These are phyloP conservation scores for Leptodontidium sp. DNA, from an alignment of 2,329 filamentous ascomycete species.

Conservation along the genomic window DNA sequence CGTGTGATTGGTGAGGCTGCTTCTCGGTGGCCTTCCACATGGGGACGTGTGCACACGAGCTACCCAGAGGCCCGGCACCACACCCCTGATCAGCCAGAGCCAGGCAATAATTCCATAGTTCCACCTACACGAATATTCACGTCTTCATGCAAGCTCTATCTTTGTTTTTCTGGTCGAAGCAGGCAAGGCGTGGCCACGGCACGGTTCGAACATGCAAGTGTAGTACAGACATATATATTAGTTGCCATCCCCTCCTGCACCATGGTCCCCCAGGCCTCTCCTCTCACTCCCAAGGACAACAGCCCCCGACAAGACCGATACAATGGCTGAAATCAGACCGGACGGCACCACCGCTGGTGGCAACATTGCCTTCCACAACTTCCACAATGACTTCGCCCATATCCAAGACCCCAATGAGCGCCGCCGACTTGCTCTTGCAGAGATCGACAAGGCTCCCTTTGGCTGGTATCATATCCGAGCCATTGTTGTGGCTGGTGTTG, in stretches of 20 bases:
- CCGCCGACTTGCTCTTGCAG: constrained; percentile 78
- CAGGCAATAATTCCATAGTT: neutral
- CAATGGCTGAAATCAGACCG: constrained; percentile 13
- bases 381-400: constrained; percentile 74
- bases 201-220: neutral
- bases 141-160: neutral
- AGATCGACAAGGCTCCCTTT: constrained; percentile 83
- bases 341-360: constrained; percentile 61
- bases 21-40: constrained; percentile 1
- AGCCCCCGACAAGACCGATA: neutral
- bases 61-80: constrained; percentile 7
- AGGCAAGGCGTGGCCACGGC: neutral
- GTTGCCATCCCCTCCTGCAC: constrained; percentile 6
- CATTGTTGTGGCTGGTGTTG: constrained; percentile 80
- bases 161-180: neutral
- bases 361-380: constrained; percentile 78
- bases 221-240: neutral
- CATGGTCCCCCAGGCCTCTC: constrained; percentile 6
- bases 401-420: constrained; percentile 73
- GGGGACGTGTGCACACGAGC: constrained; percentile 11
- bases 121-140: neutral
- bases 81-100: neutral
- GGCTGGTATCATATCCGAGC: constrained; percentile 86
- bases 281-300: neutral
- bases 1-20: constrained; percentile 8